Evolutionary conservation across 768 basidiomycete genomes (phyloP), one percentile per base, ranked within the genome.

Genomic region (Coprinopsis sp.): DNA sequence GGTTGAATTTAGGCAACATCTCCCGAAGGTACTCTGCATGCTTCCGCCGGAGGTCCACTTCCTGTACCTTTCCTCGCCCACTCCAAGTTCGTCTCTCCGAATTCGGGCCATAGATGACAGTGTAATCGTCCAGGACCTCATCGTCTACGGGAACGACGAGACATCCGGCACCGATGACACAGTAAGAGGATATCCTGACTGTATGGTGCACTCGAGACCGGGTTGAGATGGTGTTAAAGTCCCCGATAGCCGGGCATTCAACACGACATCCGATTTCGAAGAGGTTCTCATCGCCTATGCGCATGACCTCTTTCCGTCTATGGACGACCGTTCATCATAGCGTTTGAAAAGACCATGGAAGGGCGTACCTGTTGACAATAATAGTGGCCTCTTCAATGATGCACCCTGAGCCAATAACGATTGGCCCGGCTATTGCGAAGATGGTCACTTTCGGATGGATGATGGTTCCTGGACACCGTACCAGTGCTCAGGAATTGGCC

Each of bases 201-300:
- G 85, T 87, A 55, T 91, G 84, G 51, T 93, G 86, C 12, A 91
- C 83, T 40, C 91, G 81, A 7, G 85, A 81, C 10, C 86, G 81
- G 0, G 92, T 89, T 16, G 86, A 86, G 46, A 99, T 74, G 1
- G 88, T 90, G 65, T 97, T 99, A 64, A 72, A 80, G 61, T 83
- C 74, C 13, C 94, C 96, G 42, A 97, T 76, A 2, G 82, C 74
- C 2, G 88, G 89, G 14, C 78, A 85, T 66, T 97, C 94, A 37
- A 97, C 77, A 95, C 95, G 85, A 64, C 86, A 91, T 18, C 88
- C 90, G 44, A 96, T 91, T 67, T 96, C 91, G 58, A 99, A 95
- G 48, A 93, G 70, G 63, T 97, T 97, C 51, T 89, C 82, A 62
- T 95, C 84, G 4, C 95, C 95, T 38, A 99, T 91, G 16, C 84